phyloP scores from a whole-genome alignment of 2,329 filamentous ascomycete genomes.

The Geosmithia putterillii region DNA sequence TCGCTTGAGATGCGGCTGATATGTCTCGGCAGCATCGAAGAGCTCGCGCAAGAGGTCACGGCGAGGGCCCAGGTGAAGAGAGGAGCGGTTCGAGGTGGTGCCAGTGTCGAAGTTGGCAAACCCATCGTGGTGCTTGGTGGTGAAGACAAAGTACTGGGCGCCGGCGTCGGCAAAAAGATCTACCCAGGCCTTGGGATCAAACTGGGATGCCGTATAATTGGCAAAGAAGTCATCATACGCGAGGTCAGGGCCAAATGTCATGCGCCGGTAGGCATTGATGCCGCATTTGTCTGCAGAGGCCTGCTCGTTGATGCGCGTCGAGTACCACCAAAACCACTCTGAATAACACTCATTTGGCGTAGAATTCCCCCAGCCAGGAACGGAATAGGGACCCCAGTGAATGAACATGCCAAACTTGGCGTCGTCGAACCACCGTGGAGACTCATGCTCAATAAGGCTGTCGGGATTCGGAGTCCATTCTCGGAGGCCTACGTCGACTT shows the following conservation, averaged over 20 bases:
- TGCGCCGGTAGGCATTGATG: slow-evolving; percentile 34
- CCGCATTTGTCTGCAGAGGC: slow-evolving; percentile 26
- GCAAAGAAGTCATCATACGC: slow-evolving; percentile 44
- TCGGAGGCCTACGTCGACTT: slow-evolving; percentile 18
- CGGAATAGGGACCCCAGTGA: slow-evolving; percentile 8
- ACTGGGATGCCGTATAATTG: slow-evolving; percentile 37
- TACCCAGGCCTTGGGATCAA: slow-evolving; percentile 39
- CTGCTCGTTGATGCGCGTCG: slow-evolving; percentile 18
- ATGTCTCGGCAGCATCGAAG: slow-evolving; percentile 24
- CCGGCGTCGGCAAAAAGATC: slow-evolving; percentile 38
- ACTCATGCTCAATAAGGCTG: slow-evolving; percentile 2
- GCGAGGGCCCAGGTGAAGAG: slow-evolving; percentile 25
- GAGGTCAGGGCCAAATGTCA: slow-evolving; percentile 35
- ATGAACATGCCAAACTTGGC: slow-evolving; percentile 8
- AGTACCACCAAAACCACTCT: slow-evolving; percentile 39
- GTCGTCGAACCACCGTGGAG: slow-evolving; percentile 6
- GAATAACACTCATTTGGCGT: slow-evolving; percentile 25
- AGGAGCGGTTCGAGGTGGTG: slow-evolving; percentile 23
- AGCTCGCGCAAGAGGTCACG: slow-evolving; percentile 28
- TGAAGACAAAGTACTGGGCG: slow-evolving; percentile 35
- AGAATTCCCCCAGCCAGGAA: slow-evolving; percentile 31
- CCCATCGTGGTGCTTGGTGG: slow-evolving; percentile 16
- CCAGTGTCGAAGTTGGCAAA: slow-evolving; percentile 24
- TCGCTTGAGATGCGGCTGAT: slow-evolving; percentile 27
- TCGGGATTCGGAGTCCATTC: slow-evolving; percentile 20